Evolutionary conservation across 441 rosid species (phyloP).

Genomic region (Lepidium campestre): DNA sequence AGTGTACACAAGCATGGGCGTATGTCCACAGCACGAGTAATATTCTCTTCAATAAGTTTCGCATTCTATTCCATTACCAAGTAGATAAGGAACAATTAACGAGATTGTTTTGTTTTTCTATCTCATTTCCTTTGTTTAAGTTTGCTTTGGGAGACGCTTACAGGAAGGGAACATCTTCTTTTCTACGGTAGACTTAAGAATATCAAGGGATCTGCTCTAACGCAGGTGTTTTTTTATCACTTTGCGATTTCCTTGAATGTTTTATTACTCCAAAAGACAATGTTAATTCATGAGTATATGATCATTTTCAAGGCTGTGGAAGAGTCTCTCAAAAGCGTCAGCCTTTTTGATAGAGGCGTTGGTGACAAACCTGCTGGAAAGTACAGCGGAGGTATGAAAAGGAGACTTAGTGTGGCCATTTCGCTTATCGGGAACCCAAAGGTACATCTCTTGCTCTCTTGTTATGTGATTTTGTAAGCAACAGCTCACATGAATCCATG

Average conservation of each 20-base stretch:
- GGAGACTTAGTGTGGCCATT: conserved; percentile 93
- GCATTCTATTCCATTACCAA: no score
- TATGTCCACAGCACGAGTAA: conserved; percentile 94
- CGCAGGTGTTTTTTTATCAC: no score
- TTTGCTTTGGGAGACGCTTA: conserved; percentile 87
- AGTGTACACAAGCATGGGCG: conserved; percentile 90
- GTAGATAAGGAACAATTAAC: no score
- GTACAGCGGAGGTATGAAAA: conserved; percentile 97
- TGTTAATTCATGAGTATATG: neutral
- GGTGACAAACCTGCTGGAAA: conserved; percentile 83
- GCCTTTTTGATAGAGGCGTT: conserved; percentile 75
- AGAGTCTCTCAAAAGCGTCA: conserved; percentile 74
- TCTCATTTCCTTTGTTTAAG: conserved; percentile 27
- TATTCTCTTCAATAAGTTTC: no score
- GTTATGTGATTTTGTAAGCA: no score
- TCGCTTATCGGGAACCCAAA: conserved; percentile 90
- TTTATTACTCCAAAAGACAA: neutral
- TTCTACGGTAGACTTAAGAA: conserved; percentile 96
- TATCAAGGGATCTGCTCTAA: conserved; percentile 54
- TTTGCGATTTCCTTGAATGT: no score
- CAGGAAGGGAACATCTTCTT: conserved; percentile 87
- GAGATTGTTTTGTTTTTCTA: no score
- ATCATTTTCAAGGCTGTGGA: conserved; percentile 65
- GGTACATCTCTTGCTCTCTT: conserved; percentile 24
- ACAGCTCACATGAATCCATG: neutral